Base-by-base conservation (phyloP, 2,329 filamentous ascomycete genomes). In the Coccinonectria pachysandricola region DNA sequence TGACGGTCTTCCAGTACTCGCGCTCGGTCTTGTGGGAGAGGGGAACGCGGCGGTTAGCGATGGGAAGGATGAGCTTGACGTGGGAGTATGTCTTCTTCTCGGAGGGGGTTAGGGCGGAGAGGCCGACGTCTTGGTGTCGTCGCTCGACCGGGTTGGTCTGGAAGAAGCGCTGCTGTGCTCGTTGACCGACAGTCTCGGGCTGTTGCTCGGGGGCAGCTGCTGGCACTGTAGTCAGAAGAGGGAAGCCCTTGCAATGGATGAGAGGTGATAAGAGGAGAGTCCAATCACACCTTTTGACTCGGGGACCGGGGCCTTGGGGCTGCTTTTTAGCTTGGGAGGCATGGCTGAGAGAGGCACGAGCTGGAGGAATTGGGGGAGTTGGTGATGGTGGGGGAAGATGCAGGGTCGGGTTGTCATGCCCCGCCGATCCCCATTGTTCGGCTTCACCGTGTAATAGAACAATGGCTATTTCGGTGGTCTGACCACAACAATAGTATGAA, bases 1-100 rank as follows among this genome's bases (percentile, higher is more conserved):
- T 61, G 35, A 71, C 56, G 23, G 58, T 54, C 49, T 68, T 69
- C 70, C 70, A 75, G 45, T 68, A 63, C 40, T 74, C 69, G 42
- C 64, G 63, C 43, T 71, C 63, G 14, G 62, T 50, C 48, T 71
- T 71, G 48, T 58, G 50, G 34, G 50, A 54, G 17, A 56, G 46
- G 21, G 43, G 35, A 4, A 61, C 39, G 8, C 41, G 42, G 25
- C 46, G 51, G 32, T 54, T 46, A 22, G 53, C 53, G 19, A 59
- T 54, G 23, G 56, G 56, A 21, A 53, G 53, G 20, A 69, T 54
- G 31, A 67, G 59, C 37, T 61, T 55, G 11, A 59, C 45, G 48
- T 64, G 60, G 19, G 59, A 45, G 53, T 64, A 71, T 12, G 57
- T 59, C 40, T 63, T 61, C 32, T 57, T 60, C 30, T 74, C 67